Evolutionary conservation across 495 filamentous ascomycete species (phyloP).

Genomic region (Tuber borchii): DNA sequence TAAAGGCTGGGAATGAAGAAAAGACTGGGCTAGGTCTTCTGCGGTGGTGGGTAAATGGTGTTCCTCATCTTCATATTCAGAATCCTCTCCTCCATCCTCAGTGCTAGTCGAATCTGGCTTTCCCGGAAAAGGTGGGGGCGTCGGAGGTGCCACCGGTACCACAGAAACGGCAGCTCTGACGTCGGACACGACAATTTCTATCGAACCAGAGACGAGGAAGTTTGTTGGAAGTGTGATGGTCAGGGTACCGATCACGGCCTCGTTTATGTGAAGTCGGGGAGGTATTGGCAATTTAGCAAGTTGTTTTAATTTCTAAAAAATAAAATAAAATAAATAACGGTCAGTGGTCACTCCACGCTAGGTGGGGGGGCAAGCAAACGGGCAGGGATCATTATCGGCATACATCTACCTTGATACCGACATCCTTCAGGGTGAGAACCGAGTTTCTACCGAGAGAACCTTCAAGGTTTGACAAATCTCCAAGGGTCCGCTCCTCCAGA

Average conservation of each 20-base stretch:
- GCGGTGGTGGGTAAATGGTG: conserved; percentile 62
- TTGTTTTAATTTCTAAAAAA: conserved; percentile 27
- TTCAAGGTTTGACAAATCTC: conserved; percentile 34
- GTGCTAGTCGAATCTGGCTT: neutral
- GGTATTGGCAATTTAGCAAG: conserved; percentile 15
- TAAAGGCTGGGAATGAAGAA: conserved; percentile 70
- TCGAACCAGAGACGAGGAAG: conserved; percentile 32
- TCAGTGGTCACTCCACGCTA: neutral
- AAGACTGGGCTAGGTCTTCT: conserved; percentile 79
- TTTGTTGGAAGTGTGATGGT: conserved; percentile 40
- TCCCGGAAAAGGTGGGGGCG: conserved; percentile 7
- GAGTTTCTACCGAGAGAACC: conserved; percentile 34
- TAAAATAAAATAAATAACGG: neutral
- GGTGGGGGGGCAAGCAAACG: neutral
- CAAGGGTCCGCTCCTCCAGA: conserved; percentile 37
- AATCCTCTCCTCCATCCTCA: conserved; percentile 31
- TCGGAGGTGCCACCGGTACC: conserved; percentile 18
- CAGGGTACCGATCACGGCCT: conserved; percentile 40
- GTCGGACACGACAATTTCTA: conserved; percentile 36
- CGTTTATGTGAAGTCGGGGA: conserved; percentile 20
- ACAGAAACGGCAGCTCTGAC: conserved; percentile 25
- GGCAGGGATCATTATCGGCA: conserved; percentile 2
- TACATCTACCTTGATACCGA: conserved; percentile 40
- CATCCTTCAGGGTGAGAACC: conserved; percentile 33
- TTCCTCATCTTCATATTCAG: conserved; percentile 25